These are phyloP conservation scores for Talaromyces wortmannii DNA, from an alignment of 495 filamentous ascomycete genomes.

Conservation along the genomic window DNA sequence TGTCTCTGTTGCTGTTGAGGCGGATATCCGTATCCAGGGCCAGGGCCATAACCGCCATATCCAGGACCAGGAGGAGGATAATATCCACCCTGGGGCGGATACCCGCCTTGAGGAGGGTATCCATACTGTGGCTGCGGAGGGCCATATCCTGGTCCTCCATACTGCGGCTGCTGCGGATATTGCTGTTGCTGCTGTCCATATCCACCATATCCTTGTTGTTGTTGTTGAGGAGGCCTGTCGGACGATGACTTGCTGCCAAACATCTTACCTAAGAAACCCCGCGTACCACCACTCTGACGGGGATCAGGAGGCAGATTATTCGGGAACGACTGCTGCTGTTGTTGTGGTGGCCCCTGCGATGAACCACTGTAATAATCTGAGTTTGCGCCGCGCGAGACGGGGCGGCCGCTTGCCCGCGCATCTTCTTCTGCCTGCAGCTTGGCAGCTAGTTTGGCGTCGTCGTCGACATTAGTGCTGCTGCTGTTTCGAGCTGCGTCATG, in stretches of 20 bases:
- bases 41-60: constrained; percentile 8
- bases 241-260: constrained; percentile 29
- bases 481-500: constrained; percentile 7
- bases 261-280: constrained; percentile 43
- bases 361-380: constrained; percentile 36
- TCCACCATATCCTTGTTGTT: constrained; percentile 20
- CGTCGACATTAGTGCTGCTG: constrained; percentile 39
- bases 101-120: constrained; percentile 16
- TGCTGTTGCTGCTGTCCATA: constrained; percentile 33
- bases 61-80: constrained; percentile 14
- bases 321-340: no score
- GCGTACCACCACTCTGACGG: not conserved
- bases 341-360: constrained; percentile 12
- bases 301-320: no score
- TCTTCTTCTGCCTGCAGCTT: constrained; percentile 80
- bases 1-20: constrained; percentile 18
- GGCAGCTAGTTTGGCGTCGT: constrained; percentile 68
- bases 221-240: constrained; percentile 11
- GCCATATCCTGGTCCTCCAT: constrained; percentile 20
- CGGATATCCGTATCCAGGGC: constrained; percentile 17
- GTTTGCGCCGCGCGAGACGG: constrained; percentile 22
- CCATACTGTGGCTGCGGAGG: constrained; percentile 17
- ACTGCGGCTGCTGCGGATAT: constrained; percentile 17
- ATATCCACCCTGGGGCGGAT: constrained; percentile 37
- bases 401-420: constrained; percentile 37